Conservation (phyloP, 176 grass and related monocot genomes). For the Saccharum officinarum region DNA sequence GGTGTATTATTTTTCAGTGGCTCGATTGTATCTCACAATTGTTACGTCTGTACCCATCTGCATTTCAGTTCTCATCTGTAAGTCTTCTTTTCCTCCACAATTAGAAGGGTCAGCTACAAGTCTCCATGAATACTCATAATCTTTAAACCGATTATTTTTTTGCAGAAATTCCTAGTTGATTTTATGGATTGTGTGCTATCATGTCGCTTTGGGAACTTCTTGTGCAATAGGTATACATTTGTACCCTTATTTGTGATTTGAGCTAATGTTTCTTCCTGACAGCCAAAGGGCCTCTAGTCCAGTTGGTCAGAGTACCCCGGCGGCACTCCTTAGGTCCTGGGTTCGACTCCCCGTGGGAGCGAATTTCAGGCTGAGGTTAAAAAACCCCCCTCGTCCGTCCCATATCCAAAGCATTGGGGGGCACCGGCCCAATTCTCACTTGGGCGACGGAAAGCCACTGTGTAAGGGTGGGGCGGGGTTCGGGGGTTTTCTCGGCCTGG, state of each 20-base stretch:
- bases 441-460: no score
- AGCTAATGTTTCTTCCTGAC: slow-evolving; percentile 11
- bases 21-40: slow-evolving; percentile 93
- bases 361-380: no score
- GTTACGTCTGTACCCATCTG: slow-evolving; percentile 87
- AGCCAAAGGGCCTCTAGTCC: background rate
- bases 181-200: slow-evolving; percentile 96
- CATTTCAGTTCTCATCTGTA: slow-evolving; percentile 97
- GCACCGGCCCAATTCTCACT: no score
- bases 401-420: no score
- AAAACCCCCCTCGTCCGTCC: no score
- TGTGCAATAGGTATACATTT: slow-evolving; percentile 85
- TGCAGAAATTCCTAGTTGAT: slow-evolving; percentile 91
- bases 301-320: no score
- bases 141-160: slow-evolving; percentile 13
- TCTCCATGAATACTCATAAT: slow-evolving; percentile 1
- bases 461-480: no score
- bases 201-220: slow-evolving; percentile 91
- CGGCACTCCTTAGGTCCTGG: no score
- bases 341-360: no score
- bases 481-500: no score
- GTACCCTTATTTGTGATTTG: background rate
- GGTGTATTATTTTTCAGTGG: slow-evolving; percentile 69
- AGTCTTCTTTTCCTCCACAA: slow-evolving; percentile 45
- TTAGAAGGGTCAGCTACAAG: background rate